Percentiles rank a stretch among this genome's conserved stretches.
Conservation (phyloP, 208 protist species). For the Leptomonas pyrrhocoris region DNA sequence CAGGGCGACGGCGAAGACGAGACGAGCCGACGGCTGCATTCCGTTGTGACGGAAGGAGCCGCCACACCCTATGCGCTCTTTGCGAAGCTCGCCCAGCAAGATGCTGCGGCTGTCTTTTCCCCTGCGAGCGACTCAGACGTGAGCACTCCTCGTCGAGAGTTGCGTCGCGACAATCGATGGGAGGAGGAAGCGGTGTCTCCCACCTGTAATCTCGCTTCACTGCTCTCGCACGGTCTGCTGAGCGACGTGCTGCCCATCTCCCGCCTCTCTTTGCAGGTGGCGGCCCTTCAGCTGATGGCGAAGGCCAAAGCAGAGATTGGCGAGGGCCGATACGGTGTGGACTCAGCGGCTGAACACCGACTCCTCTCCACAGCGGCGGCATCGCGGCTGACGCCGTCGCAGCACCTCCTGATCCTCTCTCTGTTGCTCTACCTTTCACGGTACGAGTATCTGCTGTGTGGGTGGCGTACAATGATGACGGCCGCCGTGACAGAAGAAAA, state of each 20-base stretch:
- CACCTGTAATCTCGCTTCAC: conserved; percentile 5
- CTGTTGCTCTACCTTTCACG: conserved; percentile 26
- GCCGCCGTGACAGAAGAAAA: background rate
- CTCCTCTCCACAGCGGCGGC: background rate
- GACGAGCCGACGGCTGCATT: background rate
- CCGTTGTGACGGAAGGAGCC: background rate
- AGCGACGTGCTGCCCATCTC: conserved; percentile 13
- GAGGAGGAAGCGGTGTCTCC: background rate
- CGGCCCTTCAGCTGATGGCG: background rate
- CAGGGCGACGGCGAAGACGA: conserved; percentile 13
- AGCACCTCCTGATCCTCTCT: background rate
- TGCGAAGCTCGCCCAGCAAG: background rate
- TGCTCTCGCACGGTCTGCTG: conserved; percentile 19
- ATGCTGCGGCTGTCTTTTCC: background rate
- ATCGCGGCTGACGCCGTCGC: background rate
- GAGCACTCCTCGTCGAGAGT: background rate
- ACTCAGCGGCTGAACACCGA: background rate
- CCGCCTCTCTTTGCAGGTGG: background rate
- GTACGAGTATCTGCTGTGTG: conserved; percentile 20
- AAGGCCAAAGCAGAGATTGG: background rate
- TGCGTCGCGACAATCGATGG: background rate
- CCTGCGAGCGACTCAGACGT: background rate
- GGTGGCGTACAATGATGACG: background rate
- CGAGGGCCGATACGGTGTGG: background rate
- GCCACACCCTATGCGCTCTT: conserved; percentile 9